phyloP scores from a whole-genome alignment of 176 grass and related monocot genomes.

The Avena sativa region DNA sequence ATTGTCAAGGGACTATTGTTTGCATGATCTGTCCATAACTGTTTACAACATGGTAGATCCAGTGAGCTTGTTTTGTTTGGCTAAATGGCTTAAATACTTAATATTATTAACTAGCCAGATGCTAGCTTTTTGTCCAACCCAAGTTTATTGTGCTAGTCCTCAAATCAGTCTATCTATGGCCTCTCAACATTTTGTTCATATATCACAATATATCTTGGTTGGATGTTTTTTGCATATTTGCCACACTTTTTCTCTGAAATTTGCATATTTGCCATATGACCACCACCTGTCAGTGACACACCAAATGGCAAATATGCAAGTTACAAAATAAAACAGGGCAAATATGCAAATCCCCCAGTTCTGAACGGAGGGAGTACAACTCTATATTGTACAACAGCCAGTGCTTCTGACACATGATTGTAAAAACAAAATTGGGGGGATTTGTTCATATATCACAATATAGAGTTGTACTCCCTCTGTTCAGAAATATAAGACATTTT shows the following conservation, averaged over 20 bases:
- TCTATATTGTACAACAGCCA: not conserved
- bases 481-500: too few relatives aligned
- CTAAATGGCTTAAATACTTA: not conserved
- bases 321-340: too few relatives aligned
- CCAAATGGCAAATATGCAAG: too few relatives aligned
- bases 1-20: too few relatives aligned
- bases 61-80: not conserved
- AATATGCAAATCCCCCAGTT: too few relatives aligned
- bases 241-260: too few relatives aligned
- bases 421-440: not conserved
- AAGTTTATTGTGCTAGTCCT: conserved; percentile 1
- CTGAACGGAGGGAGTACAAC: not conserved
- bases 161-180: conserved; percentile 13
- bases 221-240: too few relatives aligned
- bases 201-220: not conserved
- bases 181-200: not conserved
- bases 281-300: too few relatives aligned
- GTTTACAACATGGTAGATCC: conserved; percentile 22
- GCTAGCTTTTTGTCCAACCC: not conserved
- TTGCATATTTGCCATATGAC: too few relatives aligned
- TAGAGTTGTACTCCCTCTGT: too few relatives aligned
- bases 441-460: too few relatives aligned
- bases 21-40: not conserved
- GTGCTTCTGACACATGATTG: not conserved
- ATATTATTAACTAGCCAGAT: not conserved